Percentiles rank a stretch among this genome's conserved stretches.
Conservation (phyloP, 352 stramenopile species). For the Phytopythium cucurbitacearum region DNA sequence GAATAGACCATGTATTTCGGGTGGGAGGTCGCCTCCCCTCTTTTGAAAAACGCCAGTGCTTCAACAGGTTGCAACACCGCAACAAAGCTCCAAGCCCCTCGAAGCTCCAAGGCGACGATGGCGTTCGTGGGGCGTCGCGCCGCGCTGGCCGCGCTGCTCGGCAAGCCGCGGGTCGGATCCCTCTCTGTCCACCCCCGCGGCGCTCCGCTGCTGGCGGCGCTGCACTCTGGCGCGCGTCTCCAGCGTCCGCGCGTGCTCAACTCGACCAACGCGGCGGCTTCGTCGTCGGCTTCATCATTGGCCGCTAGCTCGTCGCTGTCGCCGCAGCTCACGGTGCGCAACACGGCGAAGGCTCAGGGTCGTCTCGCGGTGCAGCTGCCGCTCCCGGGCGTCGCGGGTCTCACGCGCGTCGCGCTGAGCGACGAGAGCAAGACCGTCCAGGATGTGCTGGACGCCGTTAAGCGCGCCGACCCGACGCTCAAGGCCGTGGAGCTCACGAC, state of each 20-base stretch:
- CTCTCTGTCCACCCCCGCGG: not conserved
- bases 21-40: too few species aligned
- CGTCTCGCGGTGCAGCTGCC: constrained; percentile 56
- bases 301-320: constrained; percentile 10
- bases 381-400: constrained; percentile 43
- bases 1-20: too few species aligned
- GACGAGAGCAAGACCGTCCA: constrained; percentile 38
- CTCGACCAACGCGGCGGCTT: not conserved
- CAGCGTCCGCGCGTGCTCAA: not conserved
- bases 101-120: too few species aligned
- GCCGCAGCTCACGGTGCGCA: constrained; percentile 43
- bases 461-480: constrained; percentile 41
- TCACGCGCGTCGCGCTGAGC: constrained; percentile 42
- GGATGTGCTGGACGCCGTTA: constrained; percentile 50
- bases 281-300: not conserved
- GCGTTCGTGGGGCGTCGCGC: too few species aligned
- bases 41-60: too few species aligned
- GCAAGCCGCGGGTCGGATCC: not conserved
- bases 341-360: constrained; percentile 26
- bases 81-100: too few species aligned
- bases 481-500: constrained; percentile 67
- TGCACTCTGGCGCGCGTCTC: constrained; percentile 1
- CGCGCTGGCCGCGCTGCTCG: too few species aligned
- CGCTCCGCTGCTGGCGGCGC: not conserved
- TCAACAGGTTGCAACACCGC: too few species aligned